phyloP scores from a whole-genome alignment of 768 basidiomycete species.

The Neoboletus subvelutipes region DNA sequence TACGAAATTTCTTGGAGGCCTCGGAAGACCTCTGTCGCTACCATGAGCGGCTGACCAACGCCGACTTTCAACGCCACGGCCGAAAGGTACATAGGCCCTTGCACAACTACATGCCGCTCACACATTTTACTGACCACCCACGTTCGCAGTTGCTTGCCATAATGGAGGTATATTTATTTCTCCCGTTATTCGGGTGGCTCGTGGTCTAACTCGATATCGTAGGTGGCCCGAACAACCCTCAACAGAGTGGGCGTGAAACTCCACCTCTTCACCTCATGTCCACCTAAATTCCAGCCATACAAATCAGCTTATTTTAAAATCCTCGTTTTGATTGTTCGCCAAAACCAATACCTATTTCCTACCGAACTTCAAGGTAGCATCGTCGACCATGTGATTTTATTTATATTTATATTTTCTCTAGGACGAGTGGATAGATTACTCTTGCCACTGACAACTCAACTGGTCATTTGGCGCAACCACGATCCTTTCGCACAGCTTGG shows the following conservation, averaged over 20 bases:
- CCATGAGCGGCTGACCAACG: conserved; percentile 17
- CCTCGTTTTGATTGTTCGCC: conserved; percentile 40
- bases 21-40: conserved; percentile 26
- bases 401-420: conserved; percentile 7
- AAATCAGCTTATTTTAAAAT: conserved; percentile 52
- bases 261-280: conserved; percentile 48
- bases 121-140: conserved; percentile 6
- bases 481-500: conserved; percentile 36
- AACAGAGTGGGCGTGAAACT: conserved; percentile 40
- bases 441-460: conserved; percentile 32
- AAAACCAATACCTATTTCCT: conserved; percentile 30
- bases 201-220: background rate
- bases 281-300: conserved; percentile 37
- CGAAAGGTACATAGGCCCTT: conserved; percentile 29
- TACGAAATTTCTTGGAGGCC: conserved; percentile 30
- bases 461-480: conserved; percentile 29
- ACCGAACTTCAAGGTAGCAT: conserved; percentile 28
- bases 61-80: conserved; percentile 23
- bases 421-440: conserved; percentile 35
- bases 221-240: conserved; percentile 52
- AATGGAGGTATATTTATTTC: conserved; percentile 45
- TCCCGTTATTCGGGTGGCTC: background rate
- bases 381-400: conserved; percentile 3
- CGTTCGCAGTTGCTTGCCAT: conserved; percentile 46
- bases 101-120: background rate